Evolutionary conservation across 257 asterid genomes (phyloP), one percentile per base, ranked within the genome.

Genomic region (Nicotiana paniculata): DNA sequence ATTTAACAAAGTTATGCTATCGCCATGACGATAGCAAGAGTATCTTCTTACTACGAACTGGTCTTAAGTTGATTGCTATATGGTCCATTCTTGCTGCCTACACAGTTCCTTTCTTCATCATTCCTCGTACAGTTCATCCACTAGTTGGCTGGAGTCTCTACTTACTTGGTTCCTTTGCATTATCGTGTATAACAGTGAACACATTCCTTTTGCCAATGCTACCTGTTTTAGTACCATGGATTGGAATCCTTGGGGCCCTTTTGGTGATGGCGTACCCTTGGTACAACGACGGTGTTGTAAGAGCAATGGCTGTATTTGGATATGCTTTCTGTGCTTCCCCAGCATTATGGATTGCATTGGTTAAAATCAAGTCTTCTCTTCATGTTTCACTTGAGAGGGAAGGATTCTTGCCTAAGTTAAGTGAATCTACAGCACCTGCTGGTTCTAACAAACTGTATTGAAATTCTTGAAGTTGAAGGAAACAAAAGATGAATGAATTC

Each of bases 281-380:
- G 89, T 93, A 93, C 87, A 64, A 87, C 0, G 82, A 91, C 63
- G 97, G 97, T 0, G 89, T 93, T 3, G 68, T 93, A 67, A 85
- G 96, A 86, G 97, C 96, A 12, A 89, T 93, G n/a, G 82, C 90
- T 0, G 88, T 89, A 1, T 91, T 91, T 74, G 92, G 54, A 13
- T 93, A 93, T 28, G 90, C 93, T 0, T 93, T 91, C 79, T 93
- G 94, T 87, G 86, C 89, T 74, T 77, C 97, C 3, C 96, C 97
- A 2, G 8, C 90, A 30, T 74, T 91, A 15, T 93, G 91, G 88
- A 43, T 72, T 72, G 80, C 94, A 7, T 66, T 83, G 48, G 84
- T 77, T 4, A 92, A 84, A 28, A 88, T 92, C 62, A 51, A 86
- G 84, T 87, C 93, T 2, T 89, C 86, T n/a, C 90, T 91, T 77